Evolutionary conservation across 2,329 filamentous ascomycete genomes (phyloP).

Genomic region (Ophiocordyceps camponoti-saundersi): DNA sequence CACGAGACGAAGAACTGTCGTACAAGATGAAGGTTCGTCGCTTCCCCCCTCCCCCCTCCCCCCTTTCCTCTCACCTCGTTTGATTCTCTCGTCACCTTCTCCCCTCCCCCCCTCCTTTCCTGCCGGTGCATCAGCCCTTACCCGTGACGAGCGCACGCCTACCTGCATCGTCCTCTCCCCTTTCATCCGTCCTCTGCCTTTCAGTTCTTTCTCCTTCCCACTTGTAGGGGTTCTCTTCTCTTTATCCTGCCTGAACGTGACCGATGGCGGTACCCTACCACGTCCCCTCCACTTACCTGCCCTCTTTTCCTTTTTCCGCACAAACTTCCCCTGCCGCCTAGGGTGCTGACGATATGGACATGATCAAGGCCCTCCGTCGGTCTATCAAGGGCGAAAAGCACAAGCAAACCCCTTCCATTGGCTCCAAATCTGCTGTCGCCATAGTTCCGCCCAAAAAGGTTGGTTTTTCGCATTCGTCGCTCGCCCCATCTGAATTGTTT

Average conservation of each 20-base stretch:
- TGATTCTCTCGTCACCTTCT: slow-evolving; percentile 1
- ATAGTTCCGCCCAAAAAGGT: slow-evolving; percentile 92
- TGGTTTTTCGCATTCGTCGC: slow-evolving; percentile 11
- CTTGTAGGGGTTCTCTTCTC: not conserved
- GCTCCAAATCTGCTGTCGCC: slow-evolving; percentile 70
- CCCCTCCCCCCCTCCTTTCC: slow-evolving; percentile 1
- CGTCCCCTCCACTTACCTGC: not conserved
- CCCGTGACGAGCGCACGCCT: not conserved
- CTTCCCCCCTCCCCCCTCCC: slow-evolving; percentile 1
- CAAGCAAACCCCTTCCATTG: slow-evolving; percentile 54
- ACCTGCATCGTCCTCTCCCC: not conserved
- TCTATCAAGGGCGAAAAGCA: slow-evolving; percentile 85
- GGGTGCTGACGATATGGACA: slow-evolving; percentile 25
- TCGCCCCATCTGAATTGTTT: not conserved
- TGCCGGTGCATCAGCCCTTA: not conserved
- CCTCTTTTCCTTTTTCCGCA: not conserved
- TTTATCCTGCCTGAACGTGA: not conserved
- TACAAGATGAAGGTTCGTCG: slow-evolving; percentile 21
- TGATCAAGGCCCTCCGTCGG: slow-evolving; percentile 57
- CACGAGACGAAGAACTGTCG: slow-evolving; percentile 5
- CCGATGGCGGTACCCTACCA: not conserved
- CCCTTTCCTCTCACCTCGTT: slow-evolving; percentile 1
- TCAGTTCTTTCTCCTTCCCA: not conserved
- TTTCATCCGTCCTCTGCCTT: not conserved
- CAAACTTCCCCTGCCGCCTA: not conserved